Percentiles rank a stretch among this genome's conserved stretches.
Conservation (phyloP, 2,329 filamentous ascomycete genomes). For the Teratosphaeriaceae sp. region DNA sequence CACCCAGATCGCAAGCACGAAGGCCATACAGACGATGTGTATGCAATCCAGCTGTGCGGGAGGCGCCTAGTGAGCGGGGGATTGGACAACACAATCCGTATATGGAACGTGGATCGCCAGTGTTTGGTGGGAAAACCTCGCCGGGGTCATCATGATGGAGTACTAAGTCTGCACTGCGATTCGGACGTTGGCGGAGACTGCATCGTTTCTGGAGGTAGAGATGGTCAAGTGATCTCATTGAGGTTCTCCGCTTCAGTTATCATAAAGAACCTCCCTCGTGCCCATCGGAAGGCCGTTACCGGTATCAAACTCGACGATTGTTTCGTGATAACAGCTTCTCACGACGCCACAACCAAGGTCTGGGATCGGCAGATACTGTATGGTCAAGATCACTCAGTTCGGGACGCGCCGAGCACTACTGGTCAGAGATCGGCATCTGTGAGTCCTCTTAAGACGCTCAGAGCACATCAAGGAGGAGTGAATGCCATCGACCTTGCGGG, state of each 20-base stretch:
- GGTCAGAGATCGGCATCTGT: not conserved
- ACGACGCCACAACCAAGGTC: not conserved
- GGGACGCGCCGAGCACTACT: not conserved
- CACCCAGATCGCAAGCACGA: not conserved
- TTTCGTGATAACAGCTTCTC: not conserved
- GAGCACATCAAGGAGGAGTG: not conserved
- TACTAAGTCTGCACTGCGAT: not conserved
- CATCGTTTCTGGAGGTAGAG: not conserved
- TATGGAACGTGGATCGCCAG: not conserved
- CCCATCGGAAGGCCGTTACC: not conserved
- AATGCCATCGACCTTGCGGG: constrained; percentile 3
- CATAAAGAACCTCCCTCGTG: not conserved
- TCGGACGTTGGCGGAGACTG: not conserved
- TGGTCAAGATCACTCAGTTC: not conserved
- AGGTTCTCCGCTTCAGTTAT: not conserved
- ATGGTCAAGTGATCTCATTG: not conserved
- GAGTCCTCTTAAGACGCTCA: not conserved
- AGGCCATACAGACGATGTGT: not conserved
- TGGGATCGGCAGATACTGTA: too few relatives aligned
- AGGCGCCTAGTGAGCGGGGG: not conserved
- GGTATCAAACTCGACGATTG: not conserved
- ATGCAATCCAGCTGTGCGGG: not conserved
- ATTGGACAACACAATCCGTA: not conserved
- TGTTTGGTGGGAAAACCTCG: not conserved
- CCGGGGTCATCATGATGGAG: not conserved